Percentiles rank a stretch among this genome's conserved stretches.
phyloP scores from a whole-genome alignment of 164 flowering plant genomes.

The Vitis riparia region DNA sequence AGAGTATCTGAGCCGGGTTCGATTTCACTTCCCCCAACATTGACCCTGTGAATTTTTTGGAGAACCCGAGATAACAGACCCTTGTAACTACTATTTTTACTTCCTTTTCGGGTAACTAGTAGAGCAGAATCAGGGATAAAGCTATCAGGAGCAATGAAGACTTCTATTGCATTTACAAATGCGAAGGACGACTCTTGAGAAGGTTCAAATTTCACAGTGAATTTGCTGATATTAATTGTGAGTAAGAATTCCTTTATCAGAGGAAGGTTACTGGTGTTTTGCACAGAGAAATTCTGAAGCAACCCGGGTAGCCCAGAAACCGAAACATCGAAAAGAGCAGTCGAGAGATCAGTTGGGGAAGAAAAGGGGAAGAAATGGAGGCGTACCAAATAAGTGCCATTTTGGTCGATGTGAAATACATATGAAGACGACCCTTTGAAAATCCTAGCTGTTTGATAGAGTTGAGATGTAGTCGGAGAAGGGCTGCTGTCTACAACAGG shows the following conservation, averaged over 20 bases:
- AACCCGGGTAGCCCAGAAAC: neutral
- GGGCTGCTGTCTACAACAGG: neutral
- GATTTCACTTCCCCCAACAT: slow-evolving; percentile 7
- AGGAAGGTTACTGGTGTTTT: neutral
- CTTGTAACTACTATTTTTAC: neutral
- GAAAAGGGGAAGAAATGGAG: slow-evolving; percentile 15
- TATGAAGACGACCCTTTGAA: neutral
- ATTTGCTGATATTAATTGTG: neutral
- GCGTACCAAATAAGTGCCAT: slow-evolving; percentile 15
- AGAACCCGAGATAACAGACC: slow-evolving; percentile 1
- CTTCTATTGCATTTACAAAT: slow-evolving; percentile 16
- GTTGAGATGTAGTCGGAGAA: neutral
- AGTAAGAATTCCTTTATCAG: slow-evolving; percentile 7
- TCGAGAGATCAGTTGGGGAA: neutral
- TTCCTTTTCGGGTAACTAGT: neutral
- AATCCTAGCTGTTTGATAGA: slow-evolving; percentile 13
- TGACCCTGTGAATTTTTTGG: slow-evolving; percentile 10
- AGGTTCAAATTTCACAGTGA: slow-evolving; percentile 1
- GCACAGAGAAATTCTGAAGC: neutral
- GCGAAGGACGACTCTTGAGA: slow-evolving; percentile 8
- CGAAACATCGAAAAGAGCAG: slow-evolving; percentile 3
- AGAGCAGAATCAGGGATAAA: neutral
- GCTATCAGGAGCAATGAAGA: neutral
- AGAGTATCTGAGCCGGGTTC: neutral
- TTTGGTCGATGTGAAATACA: neutral